These are phyloP conservation scores for Coniochaeta ligniaria DNA, from an alignment of 2,329 filamentous ascomycete genomes.

Conservation along the genomic window DNA sequence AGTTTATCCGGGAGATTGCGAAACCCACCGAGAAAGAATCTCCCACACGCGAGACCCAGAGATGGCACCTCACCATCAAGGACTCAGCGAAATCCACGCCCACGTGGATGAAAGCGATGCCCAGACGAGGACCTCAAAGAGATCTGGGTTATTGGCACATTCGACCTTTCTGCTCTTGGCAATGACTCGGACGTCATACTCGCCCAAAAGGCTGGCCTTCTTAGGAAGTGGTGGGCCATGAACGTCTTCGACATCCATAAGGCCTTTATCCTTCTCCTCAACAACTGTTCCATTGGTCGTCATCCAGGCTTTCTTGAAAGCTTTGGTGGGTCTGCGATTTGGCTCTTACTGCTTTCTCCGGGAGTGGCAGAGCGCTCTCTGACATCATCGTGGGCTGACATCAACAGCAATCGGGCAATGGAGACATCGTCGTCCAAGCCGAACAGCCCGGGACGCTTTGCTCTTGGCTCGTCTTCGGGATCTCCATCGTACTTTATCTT, in stretches of 20 bases:
- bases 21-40: too few species aligned
- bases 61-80: too few species aligned
- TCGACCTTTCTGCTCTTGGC: conserved; percentile 28
- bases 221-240: conserved; percentile 22
- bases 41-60: too few species aligned
- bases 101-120: too few species aligned
- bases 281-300: conserved; percentile 9
- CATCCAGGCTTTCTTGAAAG: conserved; percentile 5
- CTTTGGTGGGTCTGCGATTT: conserved; percentile 7
- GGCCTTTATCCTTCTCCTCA: conserved; percentile 5
- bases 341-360: neutral
- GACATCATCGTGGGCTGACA: conserved; percentile 22
- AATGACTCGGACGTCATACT: conserved; percentile 42
- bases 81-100: too few species aligned
- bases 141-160: conserved; percentile 39
- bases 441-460: conserved; percentile 31
- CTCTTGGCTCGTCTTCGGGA: conserved; percentile 38
- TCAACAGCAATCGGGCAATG: conserved; percentile 32
- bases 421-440: conserved; percentile 18
- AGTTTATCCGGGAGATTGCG: too few species aligned
- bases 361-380: conserved; percentile 15
- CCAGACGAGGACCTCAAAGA: too few species aligned
- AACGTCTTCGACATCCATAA: conserved; percentile 5
- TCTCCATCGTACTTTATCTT: conserved; percentile 45
- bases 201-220: conserved; percentile 39